Percentiles rank a stretch among this genome's conserved stretches.
Evolutionary conservation across 441 rosid genomes (phyloP).

Genomic region (Adansonia grandidieri): DNA sequence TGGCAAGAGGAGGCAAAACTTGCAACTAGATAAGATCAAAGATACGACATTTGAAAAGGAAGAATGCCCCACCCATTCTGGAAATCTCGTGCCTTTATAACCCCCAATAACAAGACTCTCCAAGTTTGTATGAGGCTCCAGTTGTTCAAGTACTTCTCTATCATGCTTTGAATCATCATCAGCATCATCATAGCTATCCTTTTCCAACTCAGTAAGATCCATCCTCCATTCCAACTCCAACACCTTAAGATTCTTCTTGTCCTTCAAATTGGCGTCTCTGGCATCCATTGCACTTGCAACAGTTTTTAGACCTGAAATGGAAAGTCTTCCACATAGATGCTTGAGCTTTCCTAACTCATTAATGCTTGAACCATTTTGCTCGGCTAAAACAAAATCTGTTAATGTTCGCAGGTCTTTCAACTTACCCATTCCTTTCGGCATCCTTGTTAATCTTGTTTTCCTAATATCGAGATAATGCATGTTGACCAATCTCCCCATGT

Average conservation of each 20-base stretch:
- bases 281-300: conserved; percentile 1
- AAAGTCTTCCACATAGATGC: conserved; percentile 1
- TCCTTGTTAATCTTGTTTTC: not conserved
- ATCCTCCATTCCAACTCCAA: not conserved
- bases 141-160: not conserved
- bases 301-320: not conserved
- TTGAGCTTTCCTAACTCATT: conserved; percentile 15
- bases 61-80: conserved; percentile 10
- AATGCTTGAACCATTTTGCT: not conserved
- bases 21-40: not conserved
- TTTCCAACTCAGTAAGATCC: no score
- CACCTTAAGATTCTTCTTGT: not conserved
- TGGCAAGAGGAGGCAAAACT: conserved; percentile 5
- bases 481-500: not conserved
- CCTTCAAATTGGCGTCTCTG: conserved; percentile 22
- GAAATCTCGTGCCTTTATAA: not conserved
- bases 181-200: not conserved
- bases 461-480: not conserved
- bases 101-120: not conserved
- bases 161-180: not conserved
- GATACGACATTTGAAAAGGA: not conserved
- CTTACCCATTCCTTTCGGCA: conserved; percentile 10
- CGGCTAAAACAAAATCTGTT: not conserved
- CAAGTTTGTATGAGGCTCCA: not conserved
- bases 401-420: not conserved